Conservation (phyloP, 805 yeast species). For the Babjeviella inositovora region DNA sequence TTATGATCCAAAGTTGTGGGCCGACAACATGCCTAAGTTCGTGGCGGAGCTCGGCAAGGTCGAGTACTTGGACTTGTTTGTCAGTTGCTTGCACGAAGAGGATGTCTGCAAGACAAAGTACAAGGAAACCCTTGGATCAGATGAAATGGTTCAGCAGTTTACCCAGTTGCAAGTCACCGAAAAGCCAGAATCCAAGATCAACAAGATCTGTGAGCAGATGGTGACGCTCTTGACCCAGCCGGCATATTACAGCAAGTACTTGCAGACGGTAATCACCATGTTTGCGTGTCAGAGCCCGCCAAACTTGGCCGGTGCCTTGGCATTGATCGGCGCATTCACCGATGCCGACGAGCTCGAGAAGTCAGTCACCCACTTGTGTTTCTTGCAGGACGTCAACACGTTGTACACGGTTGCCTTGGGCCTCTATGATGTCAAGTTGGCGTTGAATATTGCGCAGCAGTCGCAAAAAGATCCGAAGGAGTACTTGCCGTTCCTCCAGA, state of each 20-base stretch:
- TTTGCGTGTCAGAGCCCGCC: constrained; percentile 89
- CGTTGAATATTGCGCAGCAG: constrained; percentile 82
- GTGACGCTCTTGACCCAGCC: constrained; percentile 31
- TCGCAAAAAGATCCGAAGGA: constrained; percentile 98
- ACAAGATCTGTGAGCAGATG: constrained; percentile 60
- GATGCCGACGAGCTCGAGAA: constrained; percentile 36
- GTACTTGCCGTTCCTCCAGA: constrained; percentile 81
- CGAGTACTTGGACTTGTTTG: constrained; percentile 72
- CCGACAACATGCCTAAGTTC: constrained; percentile 45
- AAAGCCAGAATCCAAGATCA: constrained; percentile 53
- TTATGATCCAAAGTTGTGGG: constrained; percentile 60
- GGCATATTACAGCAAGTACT: constrained; percentile 34
- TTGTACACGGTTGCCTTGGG: constrained; percentile 72
- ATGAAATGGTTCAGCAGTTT: constrained; percentile 5
- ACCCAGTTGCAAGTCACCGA: too few species aligned
- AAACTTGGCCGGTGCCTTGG: constrained; percentile 59
- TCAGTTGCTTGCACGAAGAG: constrained; percentile 74
- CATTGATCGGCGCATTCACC: constrained; percentile 35
- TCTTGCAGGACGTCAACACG: constrained; percentile 76
- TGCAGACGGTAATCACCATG: constrained; percentile 77
- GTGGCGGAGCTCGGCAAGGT: constrained; percentile 54
- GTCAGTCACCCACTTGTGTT: constrained; percentile 72
- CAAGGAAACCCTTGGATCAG: constrained; percentile 40
- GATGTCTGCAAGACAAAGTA: constrained; percentile 76
- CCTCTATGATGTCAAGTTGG: constrained; percentile 64